Evolutionary conservation across 768 basidiomycete genomes (phyloP), one percentile per base, ranked within the genome.

Genomic region (Boletus barrowsii): DNA sequence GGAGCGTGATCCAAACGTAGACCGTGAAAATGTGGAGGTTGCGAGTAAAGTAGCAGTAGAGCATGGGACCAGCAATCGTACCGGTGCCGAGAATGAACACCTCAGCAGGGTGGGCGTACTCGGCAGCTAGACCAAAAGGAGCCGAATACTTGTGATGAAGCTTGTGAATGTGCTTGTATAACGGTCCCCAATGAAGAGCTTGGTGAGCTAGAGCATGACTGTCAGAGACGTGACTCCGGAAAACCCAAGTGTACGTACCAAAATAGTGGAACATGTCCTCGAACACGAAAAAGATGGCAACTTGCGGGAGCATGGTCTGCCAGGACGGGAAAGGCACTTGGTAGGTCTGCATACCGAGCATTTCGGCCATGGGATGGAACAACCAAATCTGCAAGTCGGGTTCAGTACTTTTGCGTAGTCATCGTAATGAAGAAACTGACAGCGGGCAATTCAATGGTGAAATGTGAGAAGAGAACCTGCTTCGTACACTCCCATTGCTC

Each of bases 401-500:
- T 47, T 59, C 11, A 54, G 45, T 7, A n/a, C 15, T 37, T 30
- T 1, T 13, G 42, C 29, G 5, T 7, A 10, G 13, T 18, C 1
- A n/a, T 9, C 0, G 29, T 26, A 3, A 11, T 10, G 26, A 26
- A 4, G 22, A 2, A 8, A 79, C 86, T 61, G 62, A 93, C 91
- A 53, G 87, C 81, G 10, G 97, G 96, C 4, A 93, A 77, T 73
- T 98, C 96, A 55, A 97, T 85, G 32, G 93, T 95, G 69, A 99
- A 96, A 70, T 98, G 97, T 3, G 93, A 91, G 68, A 93, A 84
- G 3, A 99, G 79, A 30, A 99, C 96, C 57, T 83, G 84, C 75
- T 93, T 96, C 35, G 93, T 96, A 75, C 95, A 98, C 43, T 90
- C 86, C 93, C 93, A 96, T 71, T 98, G 93, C 67, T 98, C 90